These are phyloP conservation scores for Graphilbum sp. DNA, from an alignment of 2,329 filamentous ascomycete genomes.

Conservation along the genomic window DNA sequence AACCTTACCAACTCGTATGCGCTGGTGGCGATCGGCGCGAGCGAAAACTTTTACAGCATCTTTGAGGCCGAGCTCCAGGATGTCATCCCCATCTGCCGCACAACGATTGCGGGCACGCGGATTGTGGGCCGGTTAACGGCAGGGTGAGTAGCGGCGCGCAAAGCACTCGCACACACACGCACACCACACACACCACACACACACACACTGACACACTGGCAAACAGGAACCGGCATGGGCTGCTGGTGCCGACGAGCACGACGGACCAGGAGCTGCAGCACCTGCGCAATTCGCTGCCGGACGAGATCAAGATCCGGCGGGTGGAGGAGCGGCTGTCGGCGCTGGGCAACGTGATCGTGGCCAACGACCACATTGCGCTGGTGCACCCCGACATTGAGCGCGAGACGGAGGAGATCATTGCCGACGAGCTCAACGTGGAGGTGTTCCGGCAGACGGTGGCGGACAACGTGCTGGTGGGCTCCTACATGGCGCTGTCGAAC, in stretches of 20 bases:
- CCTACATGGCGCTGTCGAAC: conserved; percentile 93
- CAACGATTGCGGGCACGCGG: conserved; percentile 88
- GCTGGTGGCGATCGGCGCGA: conserved; percentile 82
- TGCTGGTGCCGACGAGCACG: conserved; percentile 88
- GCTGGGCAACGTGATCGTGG: conserved; percentile 90
- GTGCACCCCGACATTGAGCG: conserved; percentile 93
- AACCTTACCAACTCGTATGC: conserved; percentile 97
- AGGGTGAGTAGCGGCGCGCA: conserved; percentile 51
- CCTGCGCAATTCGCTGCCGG: conserved; percentile 84
- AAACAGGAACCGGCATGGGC: conserved; percentile 84
- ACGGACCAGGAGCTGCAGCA: conserved; percentile 98
- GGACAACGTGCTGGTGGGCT: conserved; percentile 90
- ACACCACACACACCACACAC: too few species aligned
- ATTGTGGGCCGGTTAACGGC: conserved; percentile 93
- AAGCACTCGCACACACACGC: too few species aligned
- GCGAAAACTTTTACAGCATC: conserved; percentile 98
- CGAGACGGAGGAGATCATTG: conserved; percentile 96
- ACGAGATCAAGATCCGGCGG: conserved; percentile 82
- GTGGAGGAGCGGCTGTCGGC: conserved; percentile 96
- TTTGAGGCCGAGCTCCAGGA: conserved; percentile 97
- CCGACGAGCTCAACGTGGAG: conserved; percentile 79
- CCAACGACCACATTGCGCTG: conserved; percentile 92
- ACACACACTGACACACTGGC: too few species aligned
- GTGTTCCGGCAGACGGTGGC: conserved; percentile 90
- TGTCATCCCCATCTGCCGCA: conserved; percentile 90